These are phyloP conservation scores for Phytophthora meadii DNA, from an alignment of 352 stramenopile genomes.

Conservation along the genomic window DNA sequence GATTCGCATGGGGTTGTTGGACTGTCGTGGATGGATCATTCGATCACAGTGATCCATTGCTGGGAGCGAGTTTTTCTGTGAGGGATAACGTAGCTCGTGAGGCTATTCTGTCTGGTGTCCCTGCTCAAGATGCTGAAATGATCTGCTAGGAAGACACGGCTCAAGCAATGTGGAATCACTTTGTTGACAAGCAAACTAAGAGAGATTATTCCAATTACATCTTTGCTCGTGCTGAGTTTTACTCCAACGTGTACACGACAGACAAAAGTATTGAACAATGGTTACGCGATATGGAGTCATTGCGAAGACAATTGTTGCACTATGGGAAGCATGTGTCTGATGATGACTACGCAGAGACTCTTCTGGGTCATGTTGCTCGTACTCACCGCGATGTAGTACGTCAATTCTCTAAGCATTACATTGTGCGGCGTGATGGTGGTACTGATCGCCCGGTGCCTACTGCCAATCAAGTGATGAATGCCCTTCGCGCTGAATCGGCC, in stretches of 20 bases:
- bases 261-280: constrained; percentile 14
- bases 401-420: constrained; percentile 18
- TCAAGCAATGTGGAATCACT: constrained; percentile 7
- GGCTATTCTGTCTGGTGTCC: constrained; percentile 7
- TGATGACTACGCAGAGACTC: constrained; percentile 12
- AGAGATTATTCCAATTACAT: constrained; percentile 23
- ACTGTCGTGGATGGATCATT: constrained; percentile 12
- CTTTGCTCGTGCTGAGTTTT: constrained; percentile 12
- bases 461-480: constrained; percentile 13
- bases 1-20: constrained; percentile 15
- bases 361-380: constrained; percentile 7
- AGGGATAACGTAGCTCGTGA: constrained; percentile 9
- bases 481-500: constrained; percentile 4
- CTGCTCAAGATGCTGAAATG: constrained; percentile 9
- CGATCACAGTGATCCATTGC: constrained; percentile 3
- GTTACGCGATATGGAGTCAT: constrained; percentile 11
- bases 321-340: constrained; percentile 10
- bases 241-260: constrained; percentile 8
- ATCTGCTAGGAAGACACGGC: constrained; percentile 12
- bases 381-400: constrained; percentile 8
- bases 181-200: constrained; percentile 19
- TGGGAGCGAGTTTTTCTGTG: constrained; percentile 1
- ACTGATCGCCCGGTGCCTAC: constrained; percentile 2
- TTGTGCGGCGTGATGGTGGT: constrained; percentile 12
- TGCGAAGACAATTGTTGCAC: constrained; percentile 10